phyloP scores from a whole-genome alignment of 208 protist species.

The Entamoeba histolytica region DNA sequence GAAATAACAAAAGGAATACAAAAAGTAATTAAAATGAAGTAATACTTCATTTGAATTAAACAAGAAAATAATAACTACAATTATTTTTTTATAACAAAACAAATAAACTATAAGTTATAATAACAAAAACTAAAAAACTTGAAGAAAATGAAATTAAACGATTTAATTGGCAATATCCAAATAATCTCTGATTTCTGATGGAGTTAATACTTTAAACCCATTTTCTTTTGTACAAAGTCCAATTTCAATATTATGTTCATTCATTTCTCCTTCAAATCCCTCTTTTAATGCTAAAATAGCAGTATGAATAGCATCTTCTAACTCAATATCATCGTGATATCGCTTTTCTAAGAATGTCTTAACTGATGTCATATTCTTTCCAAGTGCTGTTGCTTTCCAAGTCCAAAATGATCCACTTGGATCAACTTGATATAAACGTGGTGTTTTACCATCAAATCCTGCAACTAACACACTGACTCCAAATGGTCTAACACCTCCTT shows the following conservation, averaged over 20 bases:
- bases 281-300: slow-evolving; percentile 93
- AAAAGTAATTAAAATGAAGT: too few relatives aligned
- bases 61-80: too few relatives aligned
- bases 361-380: slow-evolving; percentile 75
- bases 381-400: slow-evolving; percentile 98
- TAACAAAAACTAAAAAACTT: too few relatives aligned
- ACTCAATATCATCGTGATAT: slow-evolving; percentile 53
- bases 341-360: slow-evolving; percentile 92
- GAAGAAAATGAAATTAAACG: too few relatives aligned
- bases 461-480: slow-evolving; percentile 92
- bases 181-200: slow-evolving; percentile 61
- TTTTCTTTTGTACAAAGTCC: slow-evolving; percentile 58
- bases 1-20: too few relatives aligned
- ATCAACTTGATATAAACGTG: slow-evolving; percentile 92
- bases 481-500: slow-evolving; percentile 86
- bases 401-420: slow-evolving; percentile 90
- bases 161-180: slow-evolving; percentile 29
- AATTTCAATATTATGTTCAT: slow-evolving; percentile 89
- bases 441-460: slow-evolving; percentile 72
- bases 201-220: slow-evolving; percentile 45
- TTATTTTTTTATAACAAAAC: too few relatives aligned
- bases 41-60: too few relatives aligned
- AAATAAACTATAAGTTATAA: too few relatives aligned
- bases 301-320: slow-evolving; percentile 96
- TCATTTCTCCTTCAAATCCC: slow-evolving; percentile 68